A percentile compares a stretch with the other conserved stretches of the same genome.
These are phyloP conservation scores for Sisymbrium altissimum DNA, from an alignment of 345 rosid genomes.

Conservation along the genomic window DNA sequence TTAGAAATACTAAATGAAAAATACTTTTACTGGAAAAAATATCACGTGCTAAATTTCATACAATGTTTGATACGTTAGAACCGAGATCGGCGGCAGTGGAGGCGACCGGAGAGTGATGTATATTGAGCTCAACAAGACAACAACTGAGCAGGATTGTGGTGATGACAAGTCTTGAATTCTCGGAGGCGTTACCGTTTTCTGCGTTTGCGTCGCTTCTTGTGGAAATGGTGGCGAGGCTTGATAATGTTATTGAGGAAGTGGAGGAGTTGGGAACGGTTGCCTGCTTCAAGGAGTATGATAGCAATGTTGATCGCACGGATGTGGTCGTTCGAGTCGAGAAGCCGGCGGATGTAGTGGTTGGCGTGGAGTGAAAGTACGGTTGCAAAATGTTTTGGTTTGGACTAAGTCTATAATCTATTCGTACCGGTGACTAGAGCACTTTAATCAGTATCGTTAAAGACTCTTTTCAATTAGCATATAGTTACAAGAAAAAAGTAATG, in stretches of 20 bases:
- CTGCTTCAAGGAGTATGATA: conserved; percentile 54
- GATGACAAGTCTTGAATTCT: no score
- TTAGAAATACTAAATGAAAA: not conserved
- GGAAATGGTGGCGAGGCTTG: conserved; percentile 78
- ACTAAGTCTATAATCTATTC: conserved; percentile 40
- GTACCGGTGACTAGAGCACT: no score
- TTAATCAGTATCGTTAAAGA: no score
- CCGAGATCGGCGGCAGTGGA: no score
- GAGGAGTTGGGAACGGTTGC: conserved; percentile 66
- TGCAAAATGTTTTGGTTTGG: conserved; percentile 41
- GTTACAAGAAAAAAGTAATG: no score
- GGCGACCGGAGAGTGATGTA: no score
- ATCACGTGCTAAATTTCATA: not conserved
- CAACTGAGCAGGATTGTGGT: no score
- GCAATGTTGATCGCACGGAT: conserved; percentile 10
- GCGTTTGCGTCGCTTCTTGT: conserved; percentile 75
- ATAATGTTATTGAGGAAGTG: conserved; percentile 62
- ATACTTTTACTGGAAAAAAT: no score
- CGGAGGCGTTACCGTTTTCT: conserved; percentile 87
- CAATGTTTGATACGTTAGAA: no score
- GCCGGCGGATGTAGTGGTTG: conserved; percentile 30
- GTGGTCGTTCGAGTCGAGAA: conserved; percentile 34
- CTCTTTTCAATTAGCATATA: no score
- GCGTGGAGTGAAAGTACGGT: conserved; percentile 6
- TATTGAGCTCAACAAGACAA: no score